phyloP scores from a whole-genome alignment of 2,329 filamentous ascomycete genomes.

The Shiraia sp. region DNA sequence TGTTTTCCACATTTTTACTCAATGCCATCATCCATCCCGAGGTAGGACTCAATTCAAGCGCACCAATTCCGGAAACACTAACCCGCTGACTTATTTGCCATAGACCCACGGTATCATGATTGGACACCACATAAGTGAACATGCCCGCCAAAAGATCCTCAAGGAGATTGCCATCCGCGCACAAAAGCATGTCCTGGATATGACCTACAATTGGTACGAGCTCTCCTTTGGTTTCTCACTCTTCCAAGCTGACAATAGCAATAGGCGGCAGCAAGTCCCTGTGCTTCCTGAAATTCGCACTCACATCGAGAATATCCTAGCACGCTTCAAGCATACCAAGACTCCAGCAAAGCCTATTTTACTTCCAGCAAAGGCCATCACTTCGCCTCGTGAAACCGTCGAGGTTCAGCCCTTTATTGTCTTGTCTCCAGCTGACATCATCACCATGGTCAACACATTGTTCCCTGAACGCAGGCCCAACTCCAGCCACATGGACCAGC shows the following conservation, averaged over 20 bases:
- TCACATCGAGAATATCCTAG: slow-evolving; percentile 73
- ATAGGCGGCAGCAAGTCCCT: slow-evolving; percentile 62
- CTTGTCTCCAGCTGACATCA: slow-evolving; percentile 76
- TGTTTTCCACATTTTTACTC: slow-evolving; percentile 85
- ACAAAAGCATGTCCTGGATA: slow-evolving; percentile 77
- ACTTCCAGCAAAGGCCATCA: slow-evolving; percentile 71
- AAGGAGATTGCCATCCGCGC: slow-evolving; percentile 78
- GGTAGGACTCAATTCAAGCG: slow-evolving; percentile 60
- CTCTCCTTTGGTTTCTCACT: slow-evolving; percentile 21
- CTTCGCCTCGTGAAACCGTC: slow-evolving; percentile 73
- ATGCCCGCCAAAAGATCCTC: slow-evolving; percentile 76
- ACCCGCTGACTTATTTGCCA: slow-evolving; percentile 37
- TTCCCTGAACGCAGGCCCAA: slow-evolving; percentile 74
- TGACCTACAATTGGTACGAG: slow-evolving; percentile 69
- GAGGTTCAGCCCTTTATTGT: slow-evolving; percentile 81
- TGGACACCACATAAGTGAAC: slow-evolving; percentile 90
- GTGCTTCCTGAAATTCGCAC: slow-evolving; percentile 65
- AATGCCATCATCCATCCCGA: slow-evolving; percentile 88
- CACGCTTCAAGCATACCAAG: slow-evolving; percentile 58
- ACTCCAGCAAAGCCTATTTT: slow-evolving; percentile 60
- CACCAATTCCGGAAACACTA: slow-evolving; percentile 5
- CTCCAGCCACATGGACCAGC: slow-evolving; percentile 56
- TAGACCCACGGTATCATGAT: slow-evolving; percentile 69
- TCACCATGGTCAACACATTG: slow-evolving; percentile 79
- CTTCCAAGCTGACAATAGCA: slow-evolving; percentile 24